Evolutionary conservation across 176 grass and related monocot genomes (phyloP), one percentile per base, ranked within the genome.

Genomic region (Oryza nivara): DNA sequence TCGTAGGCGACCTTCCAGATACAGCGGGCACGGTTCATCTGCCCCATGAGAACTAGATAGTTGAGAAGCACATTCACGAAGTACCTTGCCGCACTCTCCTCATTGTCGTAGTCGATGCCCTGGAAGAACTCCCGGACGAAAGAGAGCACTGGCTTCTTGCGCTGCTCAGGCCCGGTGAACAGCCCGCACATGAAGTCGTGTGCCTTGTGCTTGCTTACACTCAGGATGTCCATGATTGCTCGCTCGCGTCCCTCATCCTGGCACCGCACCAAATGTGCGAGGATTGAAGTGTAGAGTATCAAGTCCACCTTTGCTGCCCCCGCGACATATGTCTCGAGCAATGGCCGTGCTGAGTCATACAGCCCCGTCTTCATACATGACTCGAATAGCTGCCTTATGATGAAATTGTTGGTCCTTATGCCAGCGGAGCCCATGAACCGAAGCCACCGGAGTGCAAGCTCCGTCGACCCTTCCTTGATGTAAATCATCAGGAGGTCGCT

Each of bases 401-500:
- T 98, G 80, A 98, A 98, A 73, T 90, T 95, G 61, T 98, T 98
- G n/a, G 96, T 98, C 72, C 96, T 83, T 63, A 98, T 95, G 71
- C 93, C 93, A 0, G 92, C 91, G 1, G 96, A 98, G 54, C 87
- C 89, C 96, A 98, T 98, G 82, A 98, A 98, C 14, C 88, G 79
- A 14, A 98, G 91, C 93, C 93, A 95, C 86, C 83, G 77, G 81
- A 98, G 85, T 23, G 96, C 93, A 2, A 95, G 74, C n/a, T 98
- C 96, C 5, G 83, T 90, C 1, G 89, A 98, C 5, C 96, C 93
- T 48, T 95, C 91, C 77, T 92, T 98, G 77, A 95, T 92, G 67
- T 95, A 98, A 88, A 98, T 95, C 96, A 98, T 98, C 85, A 98
- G 61, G 73, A 98, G 79, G 56, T 98, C 96, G 14, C 96, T 98